Conservation (phyloP, 257 asterid species). For the Datura wrightii region DNA sequence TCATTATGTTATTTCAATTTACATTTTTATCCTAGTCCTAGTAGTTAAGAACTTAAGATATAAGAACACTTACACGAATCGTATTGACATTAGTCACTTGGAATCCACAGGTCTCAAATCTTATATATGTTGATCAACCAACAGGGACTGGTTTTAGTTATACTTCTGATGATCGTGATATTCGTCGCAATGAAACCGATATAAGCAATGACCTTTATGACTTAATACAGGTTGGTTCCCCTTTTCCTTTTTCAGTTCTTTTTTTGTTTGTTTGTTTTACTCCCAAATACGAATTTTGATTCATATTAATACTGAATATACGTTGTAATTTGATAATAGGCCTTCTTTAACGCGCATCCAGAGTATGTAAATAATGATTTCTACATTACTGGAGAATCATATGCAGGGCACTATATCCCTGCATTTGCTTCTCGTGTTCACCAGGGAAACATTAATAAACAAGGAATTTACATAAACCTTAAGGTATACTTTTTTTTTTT, state of each 20-base stretch:
- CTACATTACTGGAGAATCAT: constrained; percentile 65
- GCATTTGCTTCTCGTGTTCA: constrained; percentile 60
- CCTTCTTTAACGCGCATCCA: constrained; percentile 59
- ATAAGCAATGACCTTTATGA: constrained; percentile 61
- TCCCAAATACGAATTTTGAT: not conserved
- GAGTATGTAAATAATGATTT: constrained; percentile 51
- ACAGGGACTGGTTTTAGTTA: constrained; percentile 70
- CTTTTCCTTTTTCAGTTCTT: no score
- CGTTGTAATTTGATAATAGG: constrained; percentile 36
- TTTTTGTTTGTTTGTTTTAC: not conserved
- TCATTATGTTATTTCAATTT: not conserved
- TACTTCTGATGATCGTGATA: constrained; percentile 50
- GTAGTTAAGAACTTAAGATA: not conserved
- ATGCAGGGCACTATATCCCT: constrained; percentile 67
- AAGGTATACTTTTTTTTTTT: constrained; percentile 40
- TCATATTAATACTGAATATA: not conserved
- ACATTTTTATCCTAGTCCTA: not conserved
- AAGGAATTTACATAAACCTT: constrained; percentile 54
- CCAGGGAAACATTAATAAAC: constrained; percentile 59
- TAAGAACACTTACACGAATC: not conserved
- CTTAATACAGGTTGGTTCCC: constrained; percentile 54
- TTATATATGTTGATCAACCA: constrained; percentile 64
- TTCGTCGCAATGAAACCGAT: constrained; percentile 58
- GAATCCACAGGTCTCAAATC: constrained; percentile 51
- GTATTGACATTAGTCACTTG: not conserved